Evolutionary conservation across 306 rosid genomes (phyloP).

Genomic region (Trifolium dubium): DNA sequence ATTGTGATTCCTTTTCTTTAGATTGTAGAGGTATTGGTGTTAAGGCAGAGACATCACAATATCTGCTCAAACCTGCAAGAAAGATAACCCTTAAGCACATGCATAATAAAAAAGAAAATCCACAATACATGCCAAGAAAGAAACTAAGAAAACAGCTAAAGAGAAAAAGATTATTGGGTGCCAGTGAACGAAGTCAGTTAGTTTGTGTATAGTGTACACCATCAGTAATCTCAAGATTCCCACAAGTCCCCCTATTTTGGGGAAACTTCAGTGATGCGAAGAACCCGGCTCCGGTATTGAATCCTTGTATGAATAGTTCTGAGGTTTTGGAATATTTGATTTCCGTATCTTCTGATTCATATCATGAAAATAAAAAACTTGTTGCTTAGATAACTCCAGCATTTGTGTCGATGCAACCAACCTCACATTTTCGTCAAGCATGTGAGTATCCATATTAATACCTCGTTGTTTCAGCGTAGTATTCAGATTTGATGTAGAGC

Average conservation of each 20-base stretch:
- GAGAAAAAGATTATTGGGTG: conserved; percentile 28
- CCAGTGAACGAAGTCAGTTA: conserved; percentile 44
- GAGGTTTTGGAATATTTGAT: conserved; percentile 40
- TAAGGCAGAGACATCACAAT: conserved; percentile 42
- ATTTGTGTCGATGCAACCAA: conserved; percentile 52
- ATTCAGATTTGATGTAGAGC: conserved; percentile 45
- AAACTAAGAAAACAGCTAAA: conserved; percentile 26
- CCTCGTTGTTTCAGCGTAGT: conserved; percentile 43
- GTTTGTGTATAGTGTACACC: conserved; percentile 42
- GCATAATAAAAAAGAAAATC: conserved; percentile 6
- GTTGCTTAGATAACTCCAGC: conserved; percentile 57
- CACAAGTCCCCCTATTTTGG: conserved; percentile 37
- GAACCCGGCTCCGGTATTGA: conserved; percentile 42
- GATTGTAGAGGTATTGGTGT: conserved; percentile 41
- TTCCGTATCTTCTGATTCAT: conserved; percentile 48
- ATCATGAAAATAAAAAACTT: conserved; percentile 40
- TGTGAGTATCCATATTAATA: conserved; percentile 41
- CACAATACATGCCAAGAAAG: conserved; percentile 34
- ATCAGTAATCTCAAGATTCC: conserved; percentile 42
- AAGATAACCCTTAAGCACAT: conserved; percentile 32
- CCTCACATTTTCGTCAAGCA: conserved; percentile 58
- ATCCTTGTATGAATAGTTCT: conserved; percentile 39
- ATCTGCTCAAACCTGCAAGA: conserved; percentile 51
- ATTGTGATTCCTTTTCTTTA: conserved; percentile 44
- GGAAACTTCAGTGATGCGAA: conserved; percentile 41